A percentile compares a stretch with the other conserved stretches of the same genome.
These are phyloP conservation scores for Ustilaginoidea virens DNA, from an alignment of 2,329 filamentous ascomycete species.

Conservation along the genomic window DNA sequence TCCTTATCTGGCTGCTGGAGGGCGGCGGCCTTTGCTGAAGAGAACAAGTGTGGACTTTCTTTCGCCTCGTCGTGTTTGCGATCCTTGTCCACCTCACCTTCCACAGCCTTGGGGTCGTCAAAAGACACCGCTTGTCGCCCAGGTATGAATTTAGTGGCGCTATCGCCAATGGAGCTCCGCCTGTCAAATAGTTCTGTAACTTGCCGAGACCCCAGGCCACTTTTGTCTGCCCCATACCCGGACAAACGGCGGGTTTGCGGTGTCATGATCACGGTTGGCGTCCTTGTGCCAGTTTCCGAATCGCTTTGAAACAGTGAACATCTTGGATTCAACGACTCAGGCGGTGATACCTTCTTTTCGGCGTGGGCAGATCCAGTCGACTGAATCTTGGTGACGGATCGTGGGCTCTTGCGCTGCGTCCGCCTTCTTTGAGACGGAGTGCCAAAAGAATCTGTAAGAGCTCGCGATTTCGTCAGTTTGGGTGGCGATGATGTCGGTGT, in stretches of 20 bases:
- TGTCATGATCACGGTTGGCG: conserved; percentile 47
- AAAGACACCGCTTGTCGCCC: conserved; percentile 40
- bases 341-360: conserved; percentile 7
- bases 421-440: background rate
- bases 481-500: conserved; percentile 11
- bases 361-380: conserved; percentile 1
- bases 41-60: conserved; percentile 41
- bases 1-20: conserved; percentile 37
- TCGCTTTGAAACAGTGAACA: conserved; percentile 37
- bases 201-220: conserved; percentile 60
- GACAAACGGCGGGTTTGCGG: conserved; percentile 37
- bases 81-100: conserved; percentile 47
- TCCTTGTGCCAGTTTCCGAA: conserved; percentile 36
- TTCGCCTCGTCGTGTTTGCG: conserved; percentile 41
- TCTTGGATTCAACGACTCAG: conserved; percentile 12
- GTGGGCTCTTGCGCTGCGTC: conserved; percentile 5
- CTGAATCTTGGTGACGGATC: conserved; percentile 6
- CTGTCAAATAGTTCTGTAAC: conserved; percentile 57
- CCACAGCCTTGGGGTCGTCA: conserved; percentile 46
- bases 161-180: conserved; percentile 55
- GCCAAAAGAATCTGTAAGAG: background rate
- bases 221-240: conserved; percentile 52
- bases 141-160: conserved; percentile 47
- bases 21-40: conserved; percentile 33
- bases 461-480: conserved; percentile 11